These are phyloP conservation scores for Aphanomyces euteiches DNA, from an alignment of 352 stramenopile species.

Conservation along the genomic window DNA sequence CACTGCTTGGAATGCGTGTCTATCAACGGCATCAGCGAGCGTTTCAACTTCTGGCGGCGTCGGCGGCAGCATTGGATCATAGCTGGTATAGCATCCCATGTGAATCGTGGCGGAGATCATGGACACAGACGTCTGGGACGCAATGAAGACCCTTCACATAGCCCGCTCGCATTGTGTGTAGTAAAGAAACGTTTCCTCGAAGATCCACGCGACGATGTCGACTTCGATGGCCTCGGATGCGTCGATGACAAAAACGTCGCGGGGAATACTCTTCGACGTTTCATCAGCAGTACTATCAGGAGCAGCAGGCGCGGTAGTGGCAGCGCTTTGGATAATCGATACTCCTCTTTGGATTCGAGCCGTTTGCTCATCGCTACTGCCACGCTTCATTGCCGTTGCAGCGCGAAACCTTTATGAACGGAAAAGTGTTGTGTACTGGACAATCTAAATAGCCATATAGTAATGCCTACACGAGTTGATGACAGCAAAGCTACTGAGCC, in stretches of 20 bases:
- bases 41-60: not conserved
- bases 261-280: not conserved
- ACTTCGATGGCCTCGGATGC: not conserved
- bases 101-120: slow-evolving; percentile 12
- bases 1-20: slow-evolving; percentile 13
- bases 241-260: not conserved
- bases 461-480: no score
- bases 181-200: not conserved
- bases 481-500: no score
- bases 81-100: slow-evolving; percentile 17
- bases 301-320: not conserved
- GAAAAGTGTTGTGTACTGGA: not conserved
- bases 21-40: slow-evolving; percentile 1
- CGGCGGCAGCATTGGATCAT: slow-evolving; percentile 5
- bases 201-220: not conserved
- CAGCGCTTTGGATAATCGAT: no score
- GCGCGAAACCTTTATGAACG: not conserved
- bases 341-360: no score
- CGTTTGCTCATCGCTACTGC: not conserved
- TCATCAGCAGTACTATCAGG: not conserved
- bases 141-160: not conserved
- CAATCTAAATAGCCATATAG: no score
- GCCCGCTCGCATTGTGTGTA: not conserved
- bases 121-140: not conserved
- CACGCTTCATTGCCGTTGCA: not conserved